phyloP scores from a whole-genome alignment of 805 yeast genomes.

The Teunomyces gatunensis region DNA sequence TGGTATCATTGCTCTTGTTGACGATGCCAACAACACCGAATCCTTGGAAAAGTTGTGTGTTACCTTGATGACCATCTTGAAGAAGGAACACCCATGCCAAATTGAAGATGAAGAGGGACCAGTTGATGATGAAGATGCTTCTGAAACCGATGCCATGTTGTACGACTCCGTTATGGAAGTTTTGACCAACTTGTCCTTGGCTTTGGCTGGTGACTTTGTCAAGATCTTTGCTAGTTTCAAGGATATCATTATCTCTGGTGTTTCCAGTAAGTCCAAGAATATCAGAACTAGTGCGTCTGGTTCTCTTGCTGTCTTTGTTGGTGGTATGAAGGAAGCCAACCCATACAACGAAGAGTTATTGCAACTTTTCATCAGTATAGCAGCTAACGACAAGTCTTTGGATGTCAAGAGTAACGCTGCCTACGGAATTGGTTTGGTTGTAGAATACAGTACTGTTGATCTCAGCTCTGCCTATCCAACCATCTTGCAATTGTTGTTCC shows the following conservation, averaged over 20 bases:
- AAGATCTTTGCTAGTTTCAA: constrained; percentile 72
- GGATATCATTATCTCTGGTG: constrained; percentile 56
- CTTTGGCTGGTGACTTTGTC: constrained; percentile 76
- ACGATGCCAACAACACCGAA: constrained; percentile 50
- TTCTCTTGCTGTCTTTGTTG: constrained; percentile 83
- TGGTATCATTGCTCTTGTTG: constrained; percentile 73
- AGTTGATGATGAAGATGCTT: constrained; percentile 51
- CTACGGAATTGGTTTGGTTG: constrained; percentile 85
- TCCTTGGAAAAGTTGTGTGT: constrained; percentile 64
- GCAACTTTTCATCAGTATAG: constrained; percentile 63
- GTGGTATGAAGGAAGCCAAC: constrained; percentile 64
- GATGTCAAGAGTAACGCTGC: constrained; percentile 96
- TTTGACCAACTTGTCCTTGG: constrained; percentile 68
- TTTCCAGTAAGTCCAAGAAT: constrained; percentile 57
- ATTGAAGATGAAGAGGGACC: constrained; percentile 66
- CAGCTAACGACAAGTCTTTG: constrained; percentile 71
- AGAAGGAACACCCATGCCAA: constrained; percentile 84
- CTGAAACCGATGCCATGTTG: constrained; percentile 59
- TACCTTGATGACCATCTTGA: constrained; percentile 68
- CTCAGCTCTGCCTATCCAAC: constrained; percentile 63
- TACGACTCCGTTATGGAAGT: constrained; percentile 86
- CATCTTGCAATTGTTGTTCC: constrained; percentile 72
- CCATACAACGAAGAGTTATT: constrained; percentile 70
- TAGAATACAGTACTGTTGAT: constrained; percentile 54
- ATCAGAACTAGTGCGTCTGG: constrained; percentile 82